Conservation (phyloP, 1,284 basidiomycete species). For the Polyporus tsugae region DNA sequence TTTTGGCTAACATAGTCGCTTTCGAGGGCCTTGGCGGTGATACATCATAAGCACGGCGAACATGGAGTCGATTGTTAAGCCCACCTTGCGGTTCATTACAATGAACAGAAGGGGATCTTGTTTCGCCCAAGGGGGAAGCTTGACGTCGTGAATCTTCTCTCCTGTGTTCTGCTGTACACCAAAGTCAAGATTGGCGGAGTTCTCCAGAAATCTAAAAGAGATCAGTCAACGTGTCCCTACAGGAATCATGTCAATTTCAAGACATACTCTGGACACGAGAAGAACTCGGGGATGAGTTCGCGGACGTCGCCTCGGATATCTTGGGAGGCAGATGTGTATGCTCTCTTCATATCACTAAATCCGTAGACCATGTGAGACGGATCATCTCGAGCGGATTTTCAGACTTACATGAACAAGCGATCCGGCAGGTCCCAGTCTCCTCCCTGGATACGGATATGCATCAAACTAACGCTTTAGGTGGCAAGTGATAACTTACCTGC, state of each 20-base stretch:
- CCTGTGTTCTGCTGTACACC: slow-evolving; percentile 86
- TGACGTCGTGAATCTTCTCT: slow-evolving; percentile 88
- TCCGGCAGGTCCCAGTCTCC: slow-evolving; percentile 98
- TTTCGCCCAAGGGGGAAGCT: slow-evolving; percentile 92
- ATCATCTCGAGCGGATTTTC: not conserved
- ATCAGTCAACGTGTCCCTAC: not conserved
- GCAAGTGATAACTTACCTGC: slow-evolving; percentile 53
- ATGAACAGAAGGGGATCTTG: slow-evolving; percentile 88
- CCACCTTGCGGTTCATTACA: slow-evolving; percentile 78
- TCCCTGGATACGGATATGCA: slow-evolving; percentile 54
- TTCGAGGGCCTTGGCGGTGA: slow-evolving; percentile 79
- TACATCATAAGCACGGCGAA: not conserved
- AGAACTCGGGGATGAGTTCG: slow-evolving; percentile 96
- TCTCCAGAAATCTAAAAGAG: slow-evolving; percentile 70
- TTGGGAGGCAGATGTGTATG: slow-evolving; percentile 87
- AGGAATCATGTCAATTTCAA: not conserved
- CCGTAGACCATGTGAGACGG: slow-evolving; percentile 6
- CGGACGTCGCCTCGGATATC: slow-evolving; percentile 94
- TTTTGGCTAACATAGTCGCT: slow-evolving; percentile 89
- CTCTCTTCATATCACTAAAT: slow-evolving; percentile 72
- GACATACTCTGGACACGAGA: slow-evolving; percentile 75
- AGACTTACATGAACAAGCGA: slow-evolving; percentile 79
- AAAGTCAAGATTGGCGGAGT: slow-evolving; percentile 81
- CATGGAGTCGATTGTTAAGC: slow-evolving; percentile 10
- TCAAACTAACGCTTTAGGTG: not conserved